Base-by-base conservation (phyloP, 805 yeast genomes). In the Kregervanrija delftensis region DNA sequence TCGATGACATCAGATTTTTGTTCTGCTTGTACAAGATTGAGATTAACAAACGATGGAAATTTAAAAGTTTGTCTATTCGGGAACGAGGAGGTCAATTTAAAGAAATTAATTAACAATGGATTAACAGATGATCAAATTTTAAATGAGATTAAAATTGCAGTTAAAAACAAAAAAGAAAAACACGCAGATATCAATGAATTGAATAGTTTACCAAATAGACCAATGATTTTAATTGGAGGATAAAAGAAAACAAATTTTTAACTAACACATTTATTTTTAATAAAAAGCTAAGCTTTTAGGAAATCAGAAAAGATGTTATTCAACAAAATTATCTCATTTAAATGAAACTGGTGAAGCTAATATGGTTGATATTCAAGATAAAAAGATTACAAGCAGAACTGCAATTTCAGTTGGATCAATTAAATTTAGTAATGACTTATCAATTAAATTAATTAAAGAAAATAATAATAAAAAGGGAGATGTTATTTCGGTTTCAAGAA, bases 191-290 rank as follows among this genome's bases (percentile, higher is more conserved):
- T 74, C 42, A 76, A 68, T 31, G 71, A 66, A 39, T 60, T 76
- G 39, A 71, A 71, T 40, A 64, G 64, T 30, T 53, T 67, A 61
- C 70, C 74, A 36, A 76, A 76, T 54, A 56, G 81, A 44, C 80
- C 81, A 8, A 76, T 76, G 81, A 73, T 76, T 35, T 54, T 76
- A 48, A 76, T 76, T 45, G 81, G 81, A 50, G 81, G 81, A 60
- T 75, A 54, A 59, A 10, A 11, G 32, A n/a, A 13, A 4, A 11
- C 13, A 28, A n/a, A 12, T n/a, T 12, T 35, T 22, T 30, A 28
- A 12, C 40, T 16, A 12, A 28, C 32, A 28, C 8, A 22, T 28
- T 28, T 33, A 14, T 39, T 16, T n/a, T 17, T n/a, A 37, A n/a
- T 12, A 17, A 13, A 12, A 28, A 13, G 12, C 14, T 11, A 28